Evolutionary conservation across 2,329 filamentous ascomycete species (phyloP).

Genomic region (Sporothrix inflata): DNA sequence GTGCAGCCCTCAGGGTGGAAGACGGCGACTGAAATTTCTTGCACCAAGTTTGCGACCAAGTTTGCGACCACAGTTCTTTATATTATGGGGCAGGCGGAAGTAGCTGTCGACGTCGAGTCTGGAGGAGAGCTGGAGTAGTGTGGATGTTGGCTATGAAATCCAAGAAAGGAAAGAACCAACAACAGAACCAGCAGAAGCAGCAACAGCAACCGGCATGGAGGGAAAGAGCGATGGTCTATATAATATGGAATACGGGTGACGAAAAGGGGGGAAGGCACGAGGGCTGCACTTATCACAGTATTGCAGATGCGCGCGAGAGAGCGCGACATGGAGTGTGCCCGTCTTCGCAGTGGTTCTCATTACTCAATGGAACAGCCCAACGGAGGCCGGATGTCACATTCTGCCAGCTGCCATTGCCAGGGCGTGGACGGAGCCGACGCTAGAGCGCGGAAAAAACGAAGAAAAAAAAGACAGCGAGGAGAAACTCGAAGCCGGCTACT

Average conservation of each 20-base stretch:
- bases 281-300: conserved; percentile 15
- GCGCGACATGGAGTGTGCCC: neutral
- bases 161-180: conserved; percentile 14
- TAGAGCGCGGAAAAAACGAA: neutral
- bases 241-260: neutral
- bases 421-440: conserved; percentile 5
- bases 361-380: neutral
- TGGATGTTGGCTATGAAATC: too few relatives aligned
- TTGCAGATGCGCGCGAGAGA: neutral
- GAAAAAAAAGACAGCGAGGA: neutral
- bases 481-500: conserved; percentile 4
- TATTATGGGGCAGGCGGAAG: conserved; percentile 13
- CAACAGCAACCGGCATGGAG: neutral
- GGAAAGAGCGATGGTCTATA: neutral
- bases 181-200: neutral
- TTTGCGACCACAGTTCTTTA: conserved; percentile 2
- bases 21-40: conserved; percentile 4
- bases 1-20: neutral
- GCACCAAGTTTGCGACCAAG: neutral
- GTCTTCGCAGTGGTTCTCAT: neutral
- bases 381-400: too few relatives aligned
- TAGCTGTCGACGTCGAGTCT: neutral
- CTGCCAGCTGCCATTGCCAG: too few relatives aligned
- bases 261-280: neutral
- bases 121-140: neutral